Base-by-base conservation (phyloP, 768 basidiomycete species). In the Tulasnella sp. region DNA sequence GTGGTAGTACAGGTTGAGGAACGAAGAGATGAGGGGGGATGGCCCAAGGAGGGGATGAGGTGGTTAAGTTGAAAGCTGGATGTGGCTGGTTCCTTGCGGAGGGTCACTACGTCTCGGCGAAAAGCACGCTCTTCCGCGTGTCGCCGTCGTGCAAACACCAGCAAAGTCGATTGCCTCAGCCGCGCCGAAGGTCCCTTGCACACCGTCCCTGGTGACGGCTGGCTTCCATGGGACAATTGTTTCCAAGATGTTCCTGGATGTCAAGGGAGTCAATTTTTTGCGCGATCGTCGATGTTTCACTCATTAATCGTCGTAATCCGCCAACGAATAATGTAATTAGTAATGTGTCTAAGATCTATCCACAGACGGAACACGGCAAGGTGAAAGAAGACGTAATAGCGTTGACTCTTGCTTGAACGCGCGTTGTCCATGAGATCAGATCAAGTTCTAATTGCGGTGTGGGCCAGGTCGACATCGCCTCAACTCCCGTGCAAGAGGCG, bases 61-160 rank as follows among this genome's bases (percentile, higher is more conserved):
- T 68, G 62, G 48, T 52, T 52, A 68, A 34, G 62, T 68, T 31
- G 24, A n/a, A 18, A 27, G 62, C n/a, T 68, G 62, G 62, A 68
- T 68, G 62, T 68, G 62, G 62, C 62, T 68, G 62, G 46, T 46
- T 46, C 14, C 46, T 46, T 19, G 46, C 12, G 46, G 48, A 68
- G 62, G n/a, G 62, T 68, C 62, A 3, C 62, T 34, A 3, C 34
- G 12, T 68, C 3, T 68, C 62, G 62, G 62, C 62, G 62, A 68
- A 68, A 68, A 68, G 62, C 62, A 68, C 62, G 62, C 62, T 68
- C 4, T 68, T 68, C 62, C 62, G 62, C 62, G 62, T 68, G 62
- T 68, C 62, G 42, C 42, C 42, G 42, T 44, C 16, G 27, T 3
- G 62, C 62, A 68, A 68, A 68, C 31, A 68, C 4, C 27, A n/a